phyloP scores from a whole-genome alignment of 139 green algal genomes.

The Coelastrella sp. region DNA sequence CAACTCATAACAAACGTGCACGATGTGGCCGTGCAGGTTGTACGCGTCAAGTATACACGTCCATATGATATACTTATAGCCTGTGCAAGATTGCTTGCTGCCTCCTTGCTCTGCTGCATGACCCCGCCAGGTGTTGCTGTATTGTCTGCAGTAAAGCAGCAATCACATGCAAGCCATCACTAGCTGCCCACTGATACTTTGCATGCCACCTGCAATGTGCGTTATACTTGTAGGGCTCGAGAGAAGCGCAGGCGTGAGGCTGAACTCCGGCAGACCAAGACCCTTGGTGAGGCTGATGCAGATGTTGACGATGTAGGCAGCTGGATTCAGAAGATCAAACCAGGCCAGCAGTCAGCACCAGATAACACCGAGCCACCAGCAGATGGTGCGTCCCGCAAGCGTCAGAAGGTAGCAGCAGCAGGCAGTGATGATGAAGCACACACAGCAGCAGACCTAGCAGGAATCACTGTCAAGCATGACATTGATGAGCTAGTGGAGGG shows the following conservation, averaged over 20 bases:
- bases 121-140: neutral
- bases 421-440: slow-evolving; percentile 16
- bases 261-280: slow-evolving; percentile 56
- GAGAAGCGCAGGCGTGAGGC: slow-evolving; percentile 57
- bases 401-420: slow-evolving; percentile 46
- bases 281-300: slow-evolving; percentile 66
- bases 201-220: neutral
- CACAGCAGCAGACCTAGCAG: slow-evolving; percentile 28
- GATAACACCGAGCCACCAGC: neutral
- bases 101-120: no score
- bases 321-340: slow-evolving; percentile 76
- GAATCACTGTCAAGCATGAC: slow-evolving; percentile 14
- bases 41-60: no score
- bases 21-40: no score
- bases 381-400: no score
- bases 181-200: neutral
- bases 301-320: slow-evolving; percentile 77
- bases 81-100: no score
- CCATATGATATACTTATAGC: no score
- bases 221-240: slow-evolving; percentile 47
- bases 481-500: slow-evolving; percentile 75
- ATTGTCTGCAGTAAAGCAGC: neutral
- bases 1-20: no score
- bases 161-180: neutral
- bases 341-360: slow-evolving; percentile 14